Evolutionary conservation across 257 asterid species (phyloP), one percentile per base, ranked within the genome.

Genomic region (Verbascum thapsus): DNA sequence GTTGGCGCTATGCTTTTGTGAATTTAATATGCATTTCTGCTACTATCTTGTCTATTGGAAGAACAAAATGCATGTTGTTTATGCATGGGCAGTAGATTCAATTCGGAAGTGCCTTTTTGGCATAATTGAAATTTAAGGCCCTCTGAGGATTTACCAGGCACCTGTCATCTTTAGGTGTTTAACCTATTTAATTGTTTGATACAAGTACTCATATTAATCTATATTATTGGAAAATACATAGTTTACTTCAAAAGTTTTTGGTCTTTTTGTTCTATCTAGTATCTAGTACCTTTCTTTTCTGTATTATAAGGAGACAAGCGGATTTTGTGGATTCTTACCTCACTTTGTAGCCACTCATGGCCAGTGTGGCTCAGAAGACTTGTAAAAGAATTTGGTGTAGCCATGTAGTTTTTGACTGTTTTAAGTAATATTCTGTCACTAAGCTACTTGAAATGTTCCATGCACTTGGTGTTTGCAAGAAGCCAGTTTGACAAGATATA

Each of bases 41-140:
- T 26, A 3, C 26, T 56, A 34, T 47, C 43, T 18, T 57, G 65
- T 63, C 4, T 13, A 20, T 48, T 1, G 20, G 50, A 50, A n/a
- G 50, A 59, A 47, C 2, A 26, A 26, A 26, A 1, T 26, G 32
- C 32, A 26, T 26, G 32, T 26, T 26, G 32, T 26, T 26, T 26
- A 26, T 47, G 55, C 67, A 50, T 41, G 57, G 32, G 57, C 17
- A 10, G 42, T 52, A 58, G 62, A 13, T 30, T 58, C 58, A 52
- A 41, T 51, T 60, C 35, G 41, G 30, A 10, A 12, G 1, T 34
- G 49, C 51, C 39, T 34, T 34, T 63, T 30, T 32, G 26, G 6
- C 26, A 70, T 56, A 12, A 47, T 44, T 34, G 44, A 35, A 18
- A 34, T 2, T 8, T 10, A 37, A 42, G 16, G 17, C 35, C 48